A percentile compares a stretch with the other conserved stretches of the same genome.
Evolutionary conservation across 2,329 filamentous ascomycete genomes (phyloP).

Genomic region (Xylariaceae sp.): DNA sequence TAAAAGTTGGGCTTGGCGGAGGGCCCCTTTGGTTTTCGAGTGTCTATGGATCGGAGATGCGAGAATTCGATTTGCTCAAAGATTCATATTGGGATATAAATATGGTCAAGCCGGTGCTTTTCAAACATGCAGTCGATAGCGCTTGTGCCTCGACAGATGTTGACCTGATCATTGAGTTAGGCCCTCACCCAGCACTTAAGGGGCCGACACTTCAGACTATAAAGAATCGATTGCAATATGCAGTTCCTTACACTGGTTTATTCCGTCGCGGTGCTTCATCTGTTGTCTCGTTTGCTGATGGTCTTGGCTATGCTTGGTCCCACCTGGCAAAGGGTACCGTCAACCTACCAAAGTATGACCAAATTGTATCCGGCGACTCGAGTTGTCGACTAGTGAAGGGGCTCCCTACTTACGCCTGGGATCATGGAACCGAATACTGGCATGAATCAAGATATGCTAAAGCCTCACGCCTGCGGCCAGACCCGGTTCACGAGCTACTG

Average conservation of each 20-base stretch:
- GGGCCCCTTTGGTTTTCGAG: not conserved
- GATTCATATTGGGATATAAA: conserved; percentile 17
- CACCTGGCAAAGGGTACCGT: not conserved
- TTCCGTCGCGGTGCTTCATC: not conserved
- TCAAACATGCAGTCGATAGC: conserved; percentile 9
- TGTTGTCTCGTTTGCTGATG: not conserved
- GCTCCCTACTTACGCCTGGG: conserved; percentile 19
- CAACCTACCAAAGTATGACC: not conserved
- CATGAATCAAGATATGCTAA: conserved; percentile 16
- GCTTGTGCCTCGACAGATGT: not conserved
- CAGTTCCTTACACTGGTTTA: conserved; percentile 11
- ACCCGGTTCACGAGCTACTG: conserved; percentile 8
- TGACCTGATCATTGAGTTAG: conserved; percentile 15
- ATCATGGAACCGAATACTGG: conserved; percentile 19
- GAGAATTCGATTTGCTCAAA: not conserved
- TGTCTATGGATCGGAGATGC: not conserved
- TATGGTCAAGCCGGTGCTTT: conserved; percentile 15
- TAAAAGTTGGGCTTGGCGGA: too few relatives aligned
- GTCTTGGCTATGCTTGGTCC: not conserved
- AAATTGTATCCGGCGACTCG: not conserved
- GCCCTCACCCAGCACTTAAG: conserved; percentile 19
- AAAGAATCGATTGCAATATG: conserved; percentile 1
- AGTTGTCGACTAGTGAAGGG: not conserved
- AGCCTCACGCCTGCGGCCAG: not conserved
- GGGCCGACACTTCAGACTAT: conserved; percentile 4